These are phyloP conservation scores for Hypoxylon sp. DNA, from an alignment of 2,329 filamentous ascomycete species.

Conservation along the genomic window DNA sequence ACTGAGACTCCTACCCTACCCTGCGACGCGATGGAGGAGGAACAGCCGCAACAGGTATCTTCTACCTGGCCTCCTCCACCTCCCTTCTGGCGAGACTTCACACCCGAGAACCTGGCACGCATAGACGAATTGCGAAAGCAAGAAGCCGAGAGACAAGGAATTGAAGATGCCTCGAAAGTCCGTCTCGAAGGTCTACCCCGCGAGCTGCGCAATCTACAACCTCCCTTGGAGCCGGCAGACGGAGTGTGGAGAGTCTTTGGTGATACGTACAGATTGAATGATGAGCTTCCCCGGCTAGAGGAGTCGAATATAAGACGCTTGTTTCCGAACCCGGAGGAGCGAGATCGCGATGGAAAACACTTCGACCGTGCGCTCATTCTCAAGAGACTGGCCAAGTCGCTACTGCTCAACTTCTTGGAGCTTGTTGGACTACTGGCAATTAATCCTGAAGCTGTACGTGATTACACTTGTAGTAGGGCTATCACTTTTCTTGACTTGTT, in stretches of 20 bases:
- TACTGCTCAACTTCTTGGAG: conserved; percentile 90
- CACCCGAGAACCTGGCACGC: conserved; percentile 76
- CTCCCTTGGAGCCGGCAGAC: conserved; percentile 81
- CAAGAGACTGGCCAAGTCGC: conserved; percentile 83
- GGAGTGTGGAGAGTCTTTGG: conserved; percentile 63
- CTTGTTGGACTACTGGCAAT: conserved; percentile 78
- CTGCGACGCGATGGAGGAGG: conserved; percentile 48
- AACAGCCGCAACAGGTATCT: conserved; percentile 59
- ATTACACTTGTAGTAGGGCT: background rate
- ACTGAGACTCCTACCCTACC: background rate
- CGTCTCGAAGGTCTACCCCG: conserved; percentile 68
- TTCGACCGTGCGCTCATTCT: conserved; percentile 76
- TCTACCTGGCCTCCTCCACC: conserved; percentile 88
- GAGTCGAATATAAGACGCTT: conserved; percentile 76
- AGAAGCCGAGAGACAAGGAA: conserved; percentile 53
- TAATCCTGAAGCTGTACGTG: conserved; percentile 69
- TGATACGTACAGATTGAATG: conserved; percentile 35
- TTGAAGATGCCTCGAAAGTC: conserved; percentile 53
- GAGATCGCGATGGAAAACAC: conserved; percentile 66
- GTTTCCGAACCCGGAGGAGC: conserved; percentile 59
- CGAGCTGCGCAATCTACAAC: conserved; percentile 82
- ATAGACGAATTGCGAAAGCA: conserved; percentile 60
- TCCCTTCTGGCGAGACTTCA: conserved; percentile 91
- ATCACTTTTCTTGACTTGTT: background rate
- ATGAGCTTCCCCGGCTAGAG: conserved; percentile 70